phyloP scores from a whole-genome alignment of 495 filamentous ascomycete species.

The Daldinia bambusicola region DNA sequence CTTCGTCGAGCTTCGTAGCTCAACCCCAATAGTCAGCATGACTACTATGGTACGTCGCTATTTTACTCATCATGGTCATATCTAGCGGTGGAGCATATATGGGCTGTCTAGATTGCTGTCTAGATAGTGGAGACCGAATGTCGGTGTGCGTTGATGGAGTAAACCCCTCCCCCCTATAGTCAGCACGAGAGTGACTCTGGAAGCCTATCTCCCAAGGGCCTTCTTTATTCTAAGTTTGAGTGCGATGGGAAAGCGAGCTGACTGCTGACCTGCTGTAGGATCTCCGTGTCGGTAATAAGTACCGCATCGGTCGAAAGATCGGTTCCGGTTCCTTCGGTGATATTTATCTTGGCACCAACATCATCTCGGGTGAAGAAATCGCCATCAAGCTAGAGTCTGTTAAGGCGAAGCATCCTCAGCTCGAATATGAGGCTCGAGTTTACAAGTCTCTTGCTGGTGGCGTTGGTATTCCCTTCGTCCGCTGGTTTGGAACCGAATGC shows the following conservation, averaged over 20 bases:
- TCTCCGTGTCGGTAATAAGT: conserved; percentile 99
- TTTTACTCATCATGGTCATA: conserved; percentile 7
- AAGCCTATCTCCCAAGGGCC: conserved; percentile 2
- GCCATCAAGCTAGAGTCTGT: conserved; percentile 99
- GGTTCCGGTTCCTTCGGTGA: conserved; percentile 98
- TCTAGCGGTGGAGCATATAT: neutral
- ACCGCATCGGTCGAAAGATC: conserved; percentile 99
- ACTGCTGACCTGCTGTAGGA: conserved; percentile 68
- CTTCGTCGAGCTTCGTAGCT: conserved; percentile 32
- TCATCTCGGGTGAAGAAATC: conserved; percentile 99
- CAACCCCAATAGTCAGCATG: conserved; percentile 50
- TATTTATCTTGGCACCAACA: conserved; percentile 99
- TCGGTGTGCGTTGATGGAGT: conserved; percentile 40
- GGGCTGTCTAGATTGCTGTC: conserved; percentile 6
- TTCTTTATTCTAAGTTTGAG: conserved; percentile 1
- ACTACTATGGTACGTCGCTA: conserved; percentile 62
- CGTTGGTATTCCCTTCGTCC: conserved; percentile 98
- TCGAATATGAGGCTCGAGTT: conserved; percentile 99
- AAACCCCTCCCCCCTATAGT: neutral
- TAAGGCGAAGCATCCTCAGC: conserved; percentile 99
- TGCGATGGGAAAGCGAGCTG: neutral
- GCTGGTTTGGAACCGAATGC: conserved; percentile 99
- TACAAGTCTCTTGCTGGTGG: conserved; percentile 99
- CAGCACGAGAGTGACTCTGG: conserved; percentile 12
- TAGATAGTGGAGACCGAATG: conserved; percentile 27